phyloP scores from a whole-genome alignment of 805 yeast genomes.

The Saccharomycopsis selenospora region DNA sequence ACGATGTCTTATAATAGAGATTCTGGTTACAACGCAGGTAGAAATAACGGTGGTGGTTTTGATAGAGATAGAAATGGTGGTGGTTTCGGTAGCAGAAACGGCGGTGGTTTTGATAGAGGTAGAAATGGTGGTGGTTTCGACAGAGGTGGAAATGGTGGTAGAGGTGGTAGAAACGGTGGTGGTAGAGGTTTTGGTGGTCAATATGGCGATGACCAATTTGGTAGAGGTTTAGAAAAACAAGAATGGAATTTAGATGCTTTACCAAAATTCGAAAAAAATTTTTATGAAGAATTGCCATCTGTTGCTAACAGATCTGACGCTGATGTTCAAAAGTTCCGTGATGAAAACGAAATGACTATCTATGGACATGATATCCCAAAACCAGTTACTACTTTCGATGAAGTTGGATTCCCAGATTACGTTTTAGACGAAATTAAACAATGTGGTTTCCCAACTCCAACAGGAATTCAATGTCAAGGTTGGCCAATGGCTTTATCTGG shows the following conservation, averaged over 20 bases:
- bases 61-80: slow-evolving; percentile 35
- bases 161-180: slow-evolving; percentile 31
- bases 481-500: slow-evolving; percentile 99
- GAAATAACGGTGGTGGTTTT: slow-evolving; percentile 31
- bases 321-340: slow-evolving; percentile 73
- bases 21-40: slow-evolving; percentile 21
- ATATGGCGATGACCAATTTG: slow-evolving; percentile 38
- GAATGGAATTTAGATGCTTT: slow-evolving; percentile 72
- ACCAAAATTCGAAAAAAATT: slow-evolving; percentile 91
- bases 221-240: slow-evolving; percentile 58
- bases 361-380: slow-evolving; percentile 83
- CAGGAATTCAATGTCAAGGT: slow-evolving; percentile 98
- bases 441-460: slow-evolving; percentile 90
- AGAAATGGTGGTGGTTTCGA: slow-evolving; percentile 32
- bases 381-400: slow-evolving; percentile 88
- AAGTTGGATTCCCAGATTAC: slow-evolving; percentile 96
- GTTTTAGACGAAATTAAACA: slow-evolving; percentile 82
- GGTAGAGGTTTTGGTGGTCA: slow-evolving; percentile 34
- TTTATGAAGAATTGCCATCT: slow-evolving; percentile 76
- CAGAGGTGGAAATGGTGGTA: slow-evolving; percentile 34
- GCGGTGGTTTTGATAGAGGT: slow-evolving; percentile 26
- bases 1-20: too few species aligned
- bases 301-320: slow-evolving; percentile 69
- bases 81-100: slow-evolving; percentile 32
- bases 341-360: slow-evolving; percentile 77